Base-by-base conservation (phyloP, 306 rosid genomes). In the Prinsepia uniflora region DNA sequence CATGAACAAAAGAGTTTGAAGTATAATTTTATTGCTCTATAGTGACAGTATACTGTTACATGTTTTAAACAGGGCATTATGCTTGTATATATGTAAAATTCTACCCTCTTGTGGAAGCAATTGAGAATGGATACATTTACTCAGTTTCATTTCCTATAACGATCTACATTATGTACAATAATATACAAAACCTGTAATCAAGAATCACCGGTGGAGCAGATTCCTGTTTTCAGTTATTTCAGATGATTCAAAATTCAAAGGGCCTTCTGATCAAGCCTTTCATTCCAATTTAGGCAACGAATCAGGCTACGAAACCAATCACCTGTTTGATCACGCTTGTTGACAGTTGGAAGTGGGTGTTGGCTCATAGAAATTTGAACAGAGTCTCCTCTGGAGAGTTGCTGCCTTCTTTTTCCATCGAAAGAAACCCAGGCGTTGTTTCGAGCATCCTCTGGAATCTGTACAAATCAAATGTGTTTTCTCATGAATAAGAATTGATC, bases 241-340 rank as follows among this genome's bases (percentile, higher is more conserved):
- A 45, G 48, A 63, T 68, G 73, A 75, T 76, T 86, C 36, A 30
- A 3, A 30, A 2, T 30, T 30, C 81, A 91, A 49, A 91, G 81
- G 73, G 99, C 99, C 96, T 85, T 94, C 55, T 94, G 99, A 70
- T 94, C 99, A 65, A 87, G 92, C 78, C 99, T 91, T 79, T 91
- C 99, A 42, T 94, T 94, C 99, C 99, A 94, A 78, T 91, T 94
- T 75, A 94, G 83, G 95, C 99, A 94, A 64, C 97, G 96, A 78
- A 94, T 91, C 83, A 94, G 86, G 82, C 99, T 94, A 73, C 71
- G 99, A 84, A 94, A 94, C 99, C 99, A 94, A 86, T 91, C 99
- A 68, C 97, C 88, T 39, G 99, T 94, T 86, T 91, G 99, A 83
- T 94, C 99, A 80, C 78, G 90, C 83, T 94, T 94, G 83, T 94